Percentiles rank a stretch among this genome's conserved stretches.
Evolutionary conservation across 2,329 filamentous ascomycete species (phyloP).

Genomic region (Pseudogymnoascus sp.): DNA sequence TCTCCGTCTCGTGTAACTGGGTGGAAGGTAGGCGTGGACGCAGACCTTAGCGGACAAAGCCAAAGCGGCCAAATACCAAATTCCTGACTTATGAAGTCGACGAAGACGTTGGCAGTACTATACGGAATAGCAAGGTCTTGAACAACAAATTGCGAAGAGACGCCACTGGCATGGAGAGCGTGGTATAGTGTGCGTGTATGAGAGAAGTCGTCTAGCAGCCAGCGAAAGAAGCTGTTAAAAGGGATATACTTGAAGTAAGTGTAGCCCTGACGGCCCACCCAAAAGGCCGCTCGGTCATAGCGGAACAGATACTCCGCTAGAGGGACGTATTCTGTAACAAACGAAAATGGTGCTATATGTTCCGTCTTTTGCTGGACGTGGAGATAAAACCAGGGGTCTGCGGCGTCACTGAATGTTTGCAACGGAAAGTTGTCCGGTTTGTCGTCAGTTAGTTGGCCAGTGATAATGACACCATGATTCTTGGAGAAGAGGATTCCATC

Average conservation of each 20-base stretch:
- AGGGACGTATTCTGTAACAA: slow-evolving; percentile 33
- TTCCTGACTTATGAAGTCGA: slow-evolving; percentile 38
- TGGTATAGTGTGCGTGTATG: slow-evolving; percentile 55
- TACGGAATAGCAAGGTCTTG: slow-evolving; percentile 53
- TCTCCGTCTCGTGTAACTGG: slow-evolving; percentile 14
- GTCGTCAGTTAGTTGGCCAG: slow-evolving; percentile 40
- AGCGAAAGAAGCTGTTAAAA: slow-evolving; percentile 52
- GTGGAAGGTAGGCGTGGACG: slow-evolving; percentile 29
- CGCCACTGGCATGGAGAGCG: slow-evolving; percentile 49
- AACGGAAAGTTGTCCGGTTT: slow-evolving; percentile 24
- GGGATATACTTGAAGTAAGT: slow-evolving; percentile 49
- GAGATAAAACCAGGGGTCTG: slow-evolving; percentile 55
- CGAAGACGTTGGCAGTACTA: slow-evolving; percentile 38
- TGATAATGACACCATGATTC: slow-evolving; percentile 44
- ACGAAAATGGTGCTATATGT: neutral
- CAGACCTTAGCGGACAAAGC: slow-evolving; percentile 46
- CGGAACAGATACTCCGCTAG: slow-evolving; percentile 46
- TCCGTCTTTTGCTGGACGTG: slow-evolving; percentile 37
- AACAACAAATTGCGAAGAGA: slow-evolving; percentile 44
- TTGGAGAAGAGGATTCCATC: slow-evolving; percentile 49
- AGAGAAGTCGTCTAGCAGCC: slow-evolving; percentile 51
- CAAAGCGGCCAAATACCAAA: slow-evolving; percentile 46
- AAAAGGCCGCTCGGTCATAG: slow-evolving; percentile 37
- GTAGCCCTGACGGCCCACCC: slow-evolving; percentile 53
- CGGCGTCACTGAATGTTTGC: slow-evolving; percentile 11